Base-by-base conservation (phyloP, 2,329 filamentous ascomycete species). In the Alternaria alternata region DNA sequence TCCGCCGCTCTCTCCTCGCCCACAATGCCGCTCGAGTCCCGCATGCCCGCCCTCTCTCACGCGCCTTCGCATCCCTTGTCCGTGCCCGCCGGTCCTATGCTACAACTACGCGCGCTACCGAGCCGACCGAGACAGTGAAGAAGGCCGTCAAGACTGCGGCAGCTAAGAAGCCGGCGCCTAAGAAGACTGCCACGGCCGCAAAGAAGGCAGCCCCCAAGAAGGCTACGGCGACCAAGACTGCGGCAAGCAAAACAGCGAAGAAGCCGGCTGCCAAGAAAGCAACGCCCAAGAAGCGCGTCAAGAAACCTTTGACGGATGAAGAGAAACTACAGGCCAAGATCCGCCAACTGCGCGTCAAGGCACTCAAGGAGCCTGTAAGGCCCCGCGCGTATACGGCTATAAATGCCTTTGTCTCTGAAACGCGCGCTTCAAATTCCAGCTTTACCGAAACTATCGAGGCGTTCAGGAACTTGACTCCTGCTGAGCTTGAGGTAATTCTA, bases 291-390 rank as follows among this genome's bases (percentile, higher is more conserved):
- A 70, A 67, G 66, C 61, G 60, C 26, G 61, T 47, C 26, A 73
- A 69, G 61, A 76, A 70, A 69, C 61, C 36, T 41, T 69, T 72
- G 36, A 73, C 74, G 4, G 58, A 62, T 3, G 70, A 74, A 57
- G 57, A 76, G 55, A 75, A 78, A 69, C 57, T 69, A 52, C 74
- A 71, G 47, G 51, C 41, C 39, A 42, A 28, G 22, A 64, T 80
- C 48, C 63, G 57, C 24, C 68, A 73, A n/a, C 68, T 81, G 46
- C 80, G 79, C 64, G 68, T 69, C 63, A 67, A 62, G 43, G 80
- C 81, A 2, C 72, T 83, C 46, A 63, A 64, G 20, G 74, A 75
- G 38, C 81, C 81, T 5, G 36, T 61, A 1, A 7, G 18, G 3
- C 41, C 18, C 22, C 26, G 16, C 11, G 0, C 28, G 2, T 0